Evolutionary conservation across 495 filamentous ascomycete species (phyloP).

Genomic region (Podospora conica): DNA sequence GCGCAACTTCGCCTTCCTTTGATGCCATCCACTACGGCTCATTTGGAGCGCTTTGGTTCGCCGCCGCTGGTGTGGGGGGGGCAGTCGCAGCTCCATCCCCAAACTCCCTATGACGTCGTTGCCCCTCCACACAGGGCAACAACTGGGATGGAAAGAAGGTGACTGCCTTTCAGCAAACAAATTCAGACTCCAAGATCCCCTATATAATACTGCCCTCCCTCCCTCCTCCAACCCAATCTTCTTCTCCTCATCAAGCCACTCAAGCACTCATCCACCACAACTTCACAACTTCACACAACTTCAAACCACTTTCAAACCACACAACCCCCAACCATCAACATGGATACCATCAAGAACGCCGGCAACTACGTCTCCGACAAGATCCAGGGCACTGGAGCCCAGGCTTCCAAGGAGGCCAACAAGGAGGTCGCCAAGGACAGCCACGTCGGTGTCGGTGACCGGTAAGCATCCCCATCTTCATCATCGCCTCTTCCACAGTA

Average conservation of each 20-base stretch:
- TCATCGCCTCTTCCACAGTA: not conserved
- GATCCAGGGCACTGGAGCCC: slow-evolving; percentile 36
- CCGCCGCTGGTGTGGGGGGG: not conserved
- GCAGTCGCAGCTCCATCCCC: not conserved
- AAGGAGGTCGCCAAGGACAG: slow-evolving; percentile 58
- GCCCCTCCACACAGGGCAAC: slow-evolving; percentile 9
- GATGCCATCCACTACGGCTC: not conserved
- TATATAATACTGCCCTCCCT: slow-evolving; percentile 25
- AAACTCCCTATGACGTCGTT: slow-evolving; percentile 10
- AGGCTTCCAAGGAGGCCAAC: slow-evolving; percentile 60
- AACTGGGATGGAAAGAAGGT: not conserved
- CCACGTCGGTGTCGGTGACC: slow-evolving; percentile 44
- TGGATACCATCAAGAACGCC: slow-evolving; percentile 56
- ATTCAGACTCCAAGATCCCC: not conserved
- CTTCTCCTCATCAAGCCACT: slow-evolving; percentile 15
- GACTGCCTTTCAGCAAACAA: not conserved
- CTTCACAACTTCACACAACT: slow-evolving; percentile 23
- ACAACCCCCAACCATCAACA: slow-evolving; percentile 38
- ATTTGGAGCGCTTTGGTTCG: not conserved
- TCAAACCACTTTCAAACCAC: slow-evolving; percentile 7
- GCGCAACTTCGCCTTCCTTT: slow-evolving; percentile 1
- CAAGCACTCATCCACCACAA: slow-evolving; percentile 11
- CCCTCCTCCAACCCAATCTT: slow-evolving; percentile 3
- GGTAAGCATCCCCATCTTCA: slow-evolving; percentile 31
- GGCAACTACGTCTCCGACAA: slow-evolving; percentile 57